Percentiles rank a stretch among this genome's conserved stretches.
These are phyloP conservation scores for Imleria badia DNA, from an alignment of 768 basidiomycete species.

Conservation along the genomic window DNA sequence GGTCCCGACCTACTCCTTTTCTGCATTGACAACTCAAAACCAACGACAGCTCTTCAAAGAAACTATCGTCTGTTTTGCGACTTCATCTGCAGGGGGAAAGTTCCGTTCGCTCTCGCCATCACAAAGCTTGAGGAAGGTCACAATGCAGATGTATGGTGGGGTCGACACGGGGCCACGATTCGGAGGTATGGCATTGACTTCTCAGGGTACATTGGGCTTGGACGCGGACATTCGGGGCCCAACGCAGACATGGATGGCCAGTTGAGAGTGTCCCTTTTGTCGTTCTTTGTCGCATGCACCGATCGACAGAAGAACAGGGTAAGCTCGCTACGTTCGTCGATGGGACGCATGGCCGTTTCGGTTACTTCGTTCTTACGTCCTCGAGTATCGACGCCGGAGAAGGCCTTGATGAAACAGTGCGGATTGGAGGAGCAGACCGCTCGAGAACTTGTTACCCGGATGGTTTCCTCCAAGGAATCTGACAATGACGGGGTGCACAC, in stretches of 20 bases:
- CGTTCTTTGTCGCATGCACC: conserved; percentile 14
- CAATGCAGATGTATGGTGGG: conserved; percentile 38
- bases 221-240: conserved; percentile 21
- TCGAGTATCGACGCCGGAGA: conserved; percentile 9
- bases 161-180: conserved; percentile 18
- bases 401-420: conserved; percentile 18
- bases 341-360: conserved; percentile 5
- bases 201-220: conserved; percentile 35
- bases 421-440: conserved; percentile 20
- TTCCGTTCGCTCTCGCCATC: conserved; percentile 30
- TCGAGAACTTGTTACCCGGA: conserved; percentile 17
- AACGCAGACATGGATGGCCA: conserved; percentile 24
- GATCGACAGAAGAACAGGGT: conserved; percentile 10
- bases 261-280: conserved; percentile 24
- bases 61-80: conserved; percentile 30
- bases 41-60: conserved; percentile 25
- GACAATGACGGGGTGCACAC: neutral
- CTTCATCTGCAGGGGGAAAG: conserved; percentile 24
- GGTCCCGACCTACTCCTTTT: conserved; percentile 32
- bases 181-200: conserved; percentile 15
- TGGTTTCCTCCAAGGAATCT: conserved; percentile 2
- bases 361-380: conserved; percentile 10
- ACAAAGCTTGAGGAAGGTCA: conserved; percentile 30
- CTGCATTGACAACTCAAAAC: conserved; percentile 29
- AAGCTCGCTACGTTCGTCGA: conserved; percentile 7